Base-by-base conservation (phyloP, 768 basidiomycete genomes). In the Naematelia encephala region DNA sequence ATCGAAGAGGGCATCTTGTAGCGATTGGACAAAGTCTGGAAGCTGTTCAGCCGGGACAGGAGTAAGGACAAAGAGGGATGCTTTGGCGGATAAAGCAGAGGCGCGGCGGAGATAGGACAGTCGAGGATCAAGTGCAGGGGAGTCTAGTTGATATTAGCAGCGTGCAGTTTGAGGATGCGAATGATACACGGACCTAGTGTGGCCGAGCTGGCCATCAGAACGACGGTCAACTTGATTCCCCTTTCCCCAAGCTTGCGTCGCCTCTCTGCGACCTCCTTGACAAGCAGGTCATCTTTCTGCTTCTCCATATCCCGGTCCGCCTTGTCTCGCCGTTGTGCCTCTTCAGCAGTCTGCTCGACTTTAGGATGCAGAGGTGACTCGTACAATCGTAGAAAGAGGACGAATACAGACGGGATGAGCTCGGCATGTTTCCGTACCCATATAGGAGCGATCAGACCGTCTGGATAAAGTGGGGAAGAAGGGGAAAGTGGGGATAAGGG, bases 341-440 rank as follows among this genome's bases (percentile, higher is more conserved):
- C 63, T 5, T 67, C 61, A 5, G 63, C 60, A 2, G 53, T 52
- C 34, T 65, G 68, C 25, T 85, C 80, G 0, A 85, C 86, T 10
- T 83, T 82, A 29, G 79, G 77, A 1, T 82, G 73, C 11, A 57
- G 5, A 4, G 79, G 70, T n/a, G 77, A 76, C 0, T 97, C 93
- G 70, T 81, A 91, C 60, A 98, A 81, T 56, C 89, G 85, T 56
- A 89, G 79, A 75, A 97, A 96, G 60, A 96, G 81, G 8, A 98
- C 89, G 76, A 97, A 94, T 0, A 97, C 93, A 22, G 90, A 87
- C 0, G 96, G 96, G 0, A 97, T 79, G 28, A 96, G 85, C 0
- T 89, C 85, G 0, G 89, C 89, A 70, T 99, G 96, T 77, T 98
- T 99, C 45, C 92, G 83, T 29, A 98, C 86, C 96, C 96, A 99